These are phyloP conservation scores for Pseudogymnoascus sp. DNA, from an alignment of 2,329 filamentous ascomycete genomes.

Conservation along the genomic window DNA sequence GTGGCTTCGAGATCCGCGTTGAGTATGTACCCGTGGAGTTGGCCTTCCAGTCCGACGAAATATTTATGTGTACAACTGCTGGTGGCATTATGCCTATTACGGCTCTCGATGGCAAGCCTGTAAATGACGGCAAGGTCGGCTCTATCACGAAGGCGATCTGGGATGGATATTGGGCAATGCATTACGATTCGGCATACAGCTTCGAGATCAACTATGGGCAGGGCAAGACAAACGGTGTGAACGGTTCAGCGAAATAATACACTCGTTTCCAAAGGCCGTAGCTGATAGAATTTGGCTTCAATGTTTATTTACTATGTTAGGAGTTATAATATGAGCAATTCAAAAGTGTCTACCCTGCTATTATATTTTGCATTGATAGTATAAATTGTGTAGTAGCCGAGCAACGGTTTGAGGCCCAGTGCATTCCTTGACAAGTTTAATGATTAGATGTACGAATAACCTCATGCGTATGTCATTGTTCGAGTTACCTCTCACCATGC, in stretches of 20 bases:
- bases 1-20: constrained; percentile 31
- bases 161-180: constrained; percentile 43
- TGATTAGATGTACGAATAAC: not conserved
- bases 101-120: constrained; percentile 34
- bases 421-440: not conserved
- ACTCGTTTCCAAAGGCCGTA: not conserved
- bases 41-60: constrained; percentile 38
- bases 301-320: constrained; percentile 2
- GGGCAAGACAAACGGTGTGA: constrained; percentile 28
- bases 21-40: constrained; percentile 36
- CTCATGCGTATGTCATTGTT: not conserved
- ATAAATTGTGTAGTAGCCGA: not conserved
- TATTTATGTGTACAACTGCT: constrained; percentile 45
- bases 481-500: not conserved
- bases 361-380: not conserved
- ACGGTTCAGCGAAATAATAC: constrained; percentile 27
- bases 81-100: constrained; percentile 46
- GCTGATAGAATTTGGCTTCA: not conserved
- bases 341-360: constrained; percentile 16
- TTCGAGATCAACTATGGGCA: constrained; percentile 28
- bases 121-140: constrained; percentile 37
- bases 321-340: constrained; percentile 7
- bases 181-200: constrained; percentile 33
- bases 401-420: not conserved
- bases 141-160: constrained; percentile 40